Evolutionary conservation across 331 rosid species (phyloP).

Genomic region (Rosa hybrid): DNA sequence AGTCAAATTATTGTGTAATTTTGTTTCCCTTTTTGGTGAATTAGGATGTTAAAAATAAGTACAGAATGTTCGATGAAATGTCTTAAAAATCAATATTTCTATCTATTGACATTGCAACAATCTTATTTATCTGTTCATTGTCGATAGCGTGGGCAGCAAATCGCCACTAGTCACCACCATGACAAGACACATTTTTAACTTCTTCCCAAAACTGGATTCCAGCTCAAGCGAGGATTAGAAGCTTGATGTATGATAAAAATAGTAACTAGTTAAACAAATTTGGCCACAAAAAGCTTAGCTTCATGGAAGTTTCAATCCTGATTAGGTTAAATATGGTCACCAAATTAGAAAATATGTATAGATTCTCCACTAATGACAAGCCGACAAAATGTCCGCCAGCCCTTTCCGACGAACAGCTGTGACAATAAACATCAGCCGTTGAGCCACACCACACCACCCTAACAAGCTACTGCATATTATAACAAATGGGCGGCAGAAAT

Average conservation of each 20-base stretch:
- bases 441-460: neutral
- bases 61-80: too few relatives aligned
- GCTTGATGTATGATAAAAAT: neutral
- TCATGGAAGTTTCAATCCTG: neutral
- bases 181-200: neutral
- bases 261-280: neutral
- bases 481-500: neutral
- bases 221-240: neutral
- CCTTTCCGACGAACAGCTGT: neutral
- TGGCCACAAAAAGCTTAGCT: neutral
- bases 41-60: too few relatives aligned
- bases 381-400: constrained; percentile 9
- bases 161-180: neutral
- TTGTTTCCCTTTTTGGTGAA: too few relatives aligned
- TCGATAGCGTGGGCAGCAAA: neutral
- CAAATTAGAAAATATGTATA: neutral
- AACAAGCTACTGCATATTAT: neutral
- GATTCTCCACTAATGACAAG: neutral
- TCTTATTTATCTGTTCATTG: neutral
- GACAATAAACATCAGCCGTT: constrained; percentile 17
- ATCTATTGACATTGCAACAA: too few relatives aligned
- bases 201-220: neutral
- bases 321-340: neutral
- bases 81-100: too few relatives aligned
- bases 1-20: too few relatives aligned